A percentile compares a stretch with the other conserved stretches of the same genome.
phyloP scores from a whole-genome alignment of 768 basidiomycete genomes.

The Tylopilus subfusipes region DNA sequence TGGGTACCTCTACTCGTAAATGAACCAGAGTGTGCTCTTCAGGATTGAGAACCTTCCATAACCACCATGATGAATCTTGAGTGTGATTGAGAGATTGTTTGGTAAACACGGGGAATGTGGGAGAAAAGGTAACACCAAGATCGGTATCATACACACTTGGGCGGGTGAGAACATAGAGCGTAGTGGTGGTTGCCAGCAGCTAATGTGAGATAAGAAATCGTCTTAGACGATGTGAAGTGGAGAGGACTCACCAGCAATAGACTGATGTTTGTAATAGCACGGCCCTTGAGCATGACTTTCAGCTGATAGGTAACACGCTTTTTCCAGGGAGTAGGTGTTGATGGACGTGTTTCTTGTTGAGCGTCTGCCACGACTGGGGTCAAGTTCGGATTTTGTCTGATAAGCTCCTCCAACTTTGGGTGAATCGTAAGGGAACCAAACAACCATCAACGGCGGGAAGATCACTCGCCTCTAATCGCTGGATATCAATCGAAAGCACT shows the following conservation, averaged over 20 bases:
- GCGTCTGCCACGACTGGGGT: constrained; percentile 39
- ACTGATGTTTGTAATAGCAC: constrained; percentile 75
- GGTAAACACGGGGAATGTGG: constrained; percentile 33
- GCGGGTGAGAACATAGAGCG: constrained; percentile 71
- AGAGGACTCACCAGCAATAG: constrained; percentile 61
- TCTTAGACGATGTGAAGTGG: neutral
- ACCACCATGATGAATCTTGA: constrained; percentile 54
- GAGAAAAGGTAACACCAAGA: constrained; percentile 15
- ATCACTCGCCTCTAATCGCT: constrained; percentile 71
- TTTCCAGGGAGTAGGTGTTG: constrained; percentile 32
- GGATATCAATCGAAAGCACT: constrained; percentile 93
- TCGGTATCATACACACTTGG: constrained; percentile 37
- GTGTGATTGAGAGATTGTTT: constrained; percentile 30
- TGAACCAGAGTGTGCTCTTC: constrained; percentile 62
- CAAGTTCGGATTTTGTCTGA: constrained; percentile 65
- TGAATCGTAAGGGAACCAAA: constrained; percentile 10
- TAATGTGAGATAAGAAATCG: constrained; percentile 28
- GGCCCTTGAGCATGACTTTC: constrained; percentile 53
- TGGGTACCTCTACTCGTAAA: constrained; percentile 76
- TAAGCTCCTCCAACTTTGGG: constrained; percentile 74
- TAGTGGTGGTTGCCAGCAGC: constrained; percentile 75
- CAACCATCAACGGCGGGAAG: neutral
- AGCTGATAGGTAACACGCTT: constrained; percentile 21
- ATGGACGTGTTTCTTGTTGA: constrained; percentile 23
- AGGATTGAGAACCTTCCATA: constrained; percentile 81